Evolutionary conservation across 257 asterid species (phyloP).

Genomic region (Osmanthus fragrans): DNA sequence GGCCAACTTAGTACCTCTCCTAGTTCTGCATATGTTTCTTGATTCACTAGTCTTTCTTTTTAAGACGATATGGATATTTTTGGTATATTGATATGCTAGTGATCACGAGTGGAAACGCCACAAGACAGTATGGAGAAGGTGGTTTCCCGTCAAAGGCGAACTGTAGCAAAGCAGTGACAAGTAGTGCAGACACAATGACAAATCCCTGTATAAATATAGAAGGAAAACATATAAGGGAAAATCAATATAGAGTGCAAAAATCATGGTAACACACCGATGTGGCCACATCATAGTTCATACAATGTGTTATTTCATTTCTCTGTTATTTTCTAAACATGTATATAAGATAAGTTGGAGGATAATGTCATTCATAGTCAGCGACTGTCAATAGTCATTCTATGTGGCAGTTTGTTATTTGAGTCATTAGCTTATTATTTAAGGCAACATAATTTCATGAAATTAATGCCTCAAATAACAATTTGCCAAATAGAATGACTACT

Average conservation of each 20-base stretch:
- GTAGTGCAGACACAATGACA: conserved; percentile 93
- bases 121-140: conserved; percentile 79
- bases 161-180: conserved; percentile 89
- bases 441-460: no score
- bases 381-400: no score
- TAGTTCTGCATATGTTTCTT: conserved; percentile 3
- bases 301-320: neutral
- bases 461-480: no score
- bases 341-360: no score
- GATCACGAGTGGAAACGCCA: conserved; percentile 84
- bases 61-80: conserved; percentile 74
- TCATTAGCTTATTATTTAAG: no score
- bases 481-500: no score
- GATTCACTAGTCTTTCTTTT: conserved; percentile 56
- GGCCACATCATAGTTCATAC: neutral
- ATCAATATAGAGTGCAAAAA: neutral
- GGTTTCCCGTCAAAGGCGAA: conserved; percentile 78
- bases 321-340: neutral
- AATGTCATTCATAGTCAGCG: no score
- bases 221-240: neutral
- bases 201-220: conserved; percentile 64
- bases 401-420: no score
- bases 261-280: neutral
- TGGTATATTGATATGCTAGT: conserved; percentile 82
- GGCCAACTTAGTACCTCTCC: conserved; percentile 8